These are phyloP conservation scores for Pichia rugopelliculosa DNA, from an alignment of 805 yeast species.

Conservation along the genomic window DNA sequence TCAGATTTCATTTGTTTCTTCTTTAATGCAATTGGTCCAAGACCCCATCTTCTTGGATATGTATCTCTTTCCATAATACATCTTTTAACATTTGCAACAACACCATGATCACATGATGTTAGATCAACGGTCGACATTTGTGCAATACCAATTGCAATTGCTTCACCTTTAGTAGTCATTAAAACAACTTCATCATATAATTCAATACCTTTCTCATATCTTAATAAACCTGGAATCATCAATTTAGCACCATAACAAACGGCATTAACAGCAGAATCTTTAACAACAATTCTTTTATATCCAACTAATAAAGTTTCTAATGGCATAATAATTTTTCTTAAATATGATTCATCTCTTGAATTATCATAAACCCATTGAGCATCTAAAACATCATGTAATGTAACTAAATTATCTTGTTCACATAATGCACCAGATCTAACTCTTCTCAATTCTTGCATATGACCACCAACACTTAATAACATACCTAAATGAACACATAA, in stretches of 20 bases:
- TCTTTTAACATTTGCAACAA: constrained; percentile 97
- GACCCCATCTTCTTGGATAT: constrained; percentile 99
- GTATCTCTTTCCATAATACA: constrained; percentile 99
- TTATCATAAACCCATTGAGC: constrained; percentile 98
- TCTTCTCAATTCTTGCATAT: constrained; percentile 99
- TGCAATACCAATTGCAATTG: constrained; percentile 96
- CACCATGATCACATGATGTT: constrained; percentile 96
- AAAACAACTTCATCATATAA: constrained; percentile 95
- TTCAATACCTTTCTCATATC: constrained; percentile 97
- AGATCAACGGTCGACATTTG: constrained; percentile 98
- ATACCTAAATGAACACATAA: constrained; percentile 98
- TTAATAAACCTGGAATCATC: constrained; percentile 96
- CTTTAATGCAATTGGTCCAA: constrained; percentile 97
- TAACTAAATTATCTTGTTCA: constrained; percentile 86
- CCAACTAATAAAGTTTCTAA: constrained; percentile 89
- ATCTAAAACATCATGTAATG: constrained; percentile 94
- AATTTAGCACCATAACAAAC: constrained; percentile 98
- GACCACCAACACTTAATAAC: constrained; percentile 98
- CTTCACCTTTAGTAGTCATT: constrained; percentile 99
- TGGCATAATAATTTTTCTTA: constrained; percentile 91
- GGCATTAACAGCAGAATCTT: constrained; percentile 92
- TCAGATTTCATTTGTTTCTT: constrained; percentile 97
- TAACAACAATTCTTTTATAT: constrained; percentile 90
- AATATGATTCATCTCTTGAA: constrained; percentile 92
- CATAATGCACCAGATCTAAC: constrained; percentile 95